Base-by-base conservation (phyloP, 805 yeast genomes). In the Metschnikowia borealis region DNA sequence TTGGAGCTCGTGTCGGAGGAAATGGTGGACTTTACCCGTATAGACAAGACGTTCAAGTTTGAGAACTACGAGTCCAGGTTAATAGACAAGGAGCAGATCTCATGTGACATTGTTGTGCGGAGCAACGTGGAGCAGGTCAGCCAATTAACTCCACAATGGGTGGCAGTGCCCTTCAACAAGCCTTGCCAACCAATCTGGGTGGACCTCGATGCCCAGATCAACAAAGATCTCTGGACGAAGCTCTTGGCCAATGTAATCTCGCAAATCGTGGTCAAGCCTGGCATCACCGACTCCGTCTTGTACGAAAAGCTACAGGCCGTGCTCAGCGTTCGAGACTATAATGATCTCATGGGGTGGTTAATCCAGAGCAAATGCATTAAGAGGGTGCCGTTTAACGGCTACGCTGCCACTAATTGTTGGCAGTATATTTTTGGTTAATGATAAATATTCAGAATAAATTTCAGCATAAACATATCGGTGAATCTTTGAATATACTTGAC, bases 171-270 rank as follows among this genome's bases (percentile, higher is more conserved):
- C 0, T 54, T 71, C 7, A 85, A 84, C 0, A 66, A 73, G 17
- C 80, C 90, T 2, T 84, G 88, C 52, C 79, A 86, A 2, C 78
- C 79, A 37, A 63, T 85, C 7, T 89, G 97, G 96, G 72, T 87
- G 11, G 86, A 84, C 56, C 64, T 84, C 35, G 64, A 70, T 32
- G 92, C 95, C 1, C 64, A 73, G 26, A 74, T 90, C 39, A 83
- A 85, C 53, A 66, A 63, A 23, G 59, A 61, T 0, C 65, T 89
- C 6, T 91, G 96, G 95, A 66, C 67, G 13, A 76, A 73, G 46
- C 64, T 85, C 1, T 63, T 85, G 0, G 67, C 75, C 20, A 70
- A 81, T 10, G 55, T 85, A 6, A 50, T 72, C 8, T 63, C 66
- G 53, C 64, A 66, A 40, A 54, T 73, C 17, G 63, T 65, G 26